Evolutionary conservation across 2,329 filamentous ascomycete species (phyloP).

Genomic region (Plenodomus biglobosus): DNA sequence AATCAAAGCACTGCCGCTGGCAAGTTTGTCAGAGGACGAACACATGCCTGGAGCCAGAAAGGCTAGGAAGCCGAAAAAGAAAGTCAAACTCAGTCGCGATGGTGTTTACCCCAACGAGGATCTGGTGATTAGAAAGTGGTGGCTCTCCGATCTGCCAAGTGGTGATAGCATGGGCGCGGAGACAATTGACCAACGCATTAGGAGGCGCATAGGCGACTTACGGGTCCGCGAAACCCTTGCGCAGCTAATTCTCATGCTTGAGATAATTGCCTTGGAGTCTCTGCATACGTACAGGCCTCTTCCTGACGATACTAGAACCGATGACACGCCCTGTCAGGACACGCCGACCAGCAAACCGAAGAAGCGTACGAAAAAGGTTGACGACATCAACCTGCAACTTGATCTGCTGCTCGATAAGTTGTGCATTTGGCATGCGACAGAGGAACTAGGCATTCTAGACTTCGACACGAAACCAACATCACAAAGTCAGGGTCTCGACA

Average conservation of each 20-base stretch:
- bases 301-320: constrained; percentile 12
- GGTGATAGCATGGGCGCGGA: constrained; percentile 34
- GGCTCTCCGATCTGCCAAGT: constrained; percentile 54
- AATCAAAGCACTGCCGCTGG: constrained; percentile 59
- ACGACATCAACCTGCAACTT: constrained; percentile 66
- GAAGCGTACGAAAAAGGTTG: constrained; percentile 60
- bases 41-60: constrained; percentile 35
- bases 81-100: constrained; percentile 63
- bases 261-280: constrained; percentile 70
- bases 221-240: constrained; percentile 76
- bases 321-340: constrained; percentile 21
- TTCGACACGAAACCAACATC: constrained; percentile 34
- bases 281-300: constrained; percentile 41
- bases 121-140: constrained; percentile 68
- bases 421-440: constrained; percentile 81
- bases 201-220: constrained; percentile 64
- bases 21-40: constrained; percentile 48
- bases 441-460: constrained; percentile 54
- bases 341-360: constrained; percentile 29
- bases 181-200: constrained; percentile 55
- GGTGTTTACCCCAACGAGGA: constrained; percentile 70
- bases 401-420: constrained; percentile 76
- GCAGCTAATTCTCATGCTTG: constrained; percentile 77
- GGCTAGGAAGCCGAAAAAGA: constrained; percentile 47
- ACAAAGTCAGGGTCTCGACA: constrained; percentile 24